These are phyloP conservation scores for Chaetomium fimeti DNA, from an alignment of 495 filamentous ascomycete species.

Conservation along the genomic window DNA sequence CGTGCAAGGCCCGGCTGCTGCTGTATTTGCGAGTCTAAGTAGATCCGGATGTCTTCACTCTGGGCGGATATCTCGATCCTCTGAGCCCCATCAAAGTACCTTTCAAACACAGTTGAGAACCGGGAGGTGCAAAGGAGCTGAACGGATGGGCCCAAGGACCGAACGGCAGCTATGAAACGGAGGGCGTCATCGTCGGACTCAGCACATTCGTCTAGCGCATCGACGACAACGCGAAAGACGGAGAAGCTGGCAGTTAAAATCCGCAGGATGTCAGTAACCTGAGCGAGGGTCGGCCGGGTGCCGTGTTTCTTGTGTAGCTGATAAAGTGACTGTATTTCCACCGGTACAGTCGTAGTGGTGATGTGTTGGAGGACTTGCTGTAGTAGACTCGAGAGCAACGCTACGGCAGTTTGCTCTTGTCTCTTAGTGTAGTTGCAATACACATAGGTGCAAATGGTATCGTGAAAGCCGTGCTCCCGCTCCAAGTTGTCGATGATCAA, in stretches of 20 bases:
- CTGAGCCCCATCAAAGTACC: background rate
- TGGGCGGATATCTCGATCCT: constrained; percentile 8
- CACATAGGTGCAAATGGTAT: background rate
- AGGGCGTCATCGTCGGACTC: background rate
- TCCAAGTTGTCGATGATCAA: constrained; percentile 2
- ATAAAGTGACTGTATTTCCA: background rate
- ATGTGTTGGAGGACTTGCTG: background rate
- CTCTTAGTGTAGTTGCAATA: background rate
- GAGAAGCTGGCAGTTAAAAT: background rate
- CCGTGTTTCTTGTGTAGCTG: background rate
- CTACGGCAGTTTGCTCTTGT: background rate
- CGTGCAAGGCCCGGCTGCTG: background rate
- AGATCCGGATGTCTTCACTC: background rate
- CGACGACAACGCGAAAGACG: background rate
- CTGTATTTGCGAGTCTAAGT: background rate
- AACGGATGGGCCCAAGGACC: background rate
- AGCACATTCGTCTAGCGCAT: constrained; percentile 12
- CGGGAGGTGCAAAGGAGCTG: constrained; percentile 8
- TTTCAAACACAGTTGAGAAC: background rate
- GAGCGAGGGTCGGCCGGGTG: background rate
- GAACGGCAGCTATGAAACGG: constrained; percentile 2
- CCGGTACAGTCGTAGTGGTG: background rate
- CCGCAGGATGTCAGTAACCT: constrained; percentile 2
- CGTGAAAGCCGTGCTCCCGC: background rate
- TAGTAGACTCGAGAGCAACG: background rate